These are phyloP conservation scores for Fusarium piperis DNA, from an alignment of 2,329 filamentous ascomycete species.

Conservation along the genomic window DNA sequence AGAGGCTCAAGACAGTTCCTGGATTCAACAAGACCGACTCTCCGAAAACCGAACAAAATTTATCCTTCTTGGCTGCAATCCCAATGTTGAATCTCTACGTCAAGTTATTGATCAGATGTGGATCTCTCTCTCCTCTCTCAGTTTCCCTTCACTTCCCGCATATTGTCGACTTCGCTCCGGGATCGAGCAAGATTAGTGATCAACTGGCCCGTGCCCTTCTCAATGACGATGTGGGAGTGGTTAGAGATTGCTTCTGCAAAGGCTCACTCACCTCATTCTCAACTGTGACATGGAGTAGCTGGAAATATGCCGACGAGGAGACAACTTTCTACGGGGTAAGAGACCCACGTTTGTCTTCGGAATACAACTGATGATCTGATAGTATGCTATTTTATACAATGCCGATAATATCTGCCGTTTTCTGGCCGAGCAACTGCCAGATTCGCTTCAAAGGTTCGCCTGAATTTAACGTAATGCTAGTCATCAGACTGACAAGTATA, in stretches of 20 bases:
- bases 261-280: background rate
- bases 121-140: background rate
- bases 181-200: background rate
- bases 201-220: rapidly evolving
- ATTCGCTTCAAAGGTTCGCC: background rate
- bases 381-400: background rate
- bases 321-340: slow-evolving; percentile 5
- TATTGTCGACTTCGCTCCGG: background rate
- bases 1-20: background rate
- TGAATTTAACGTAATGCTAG: background rate
- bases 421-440: background rate
- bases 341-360: background rate
- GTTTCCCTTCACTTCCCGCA: background rate
- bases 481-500: background rate
- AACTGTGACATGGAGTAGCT: background rate
- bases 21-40: rapidly evolving
- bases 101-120: background rate
- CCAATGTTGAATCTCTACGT: background rate
- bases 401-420: background rate
- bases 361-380: background rate
- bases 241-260: background rate
- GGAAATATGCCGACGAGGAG: background rate
- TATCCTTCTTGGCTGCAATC: background rate
- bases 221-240: rapidly evolving
- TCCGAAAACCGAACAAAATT: background rate